These are phyloP conservation scores for Plasmodium reichenowi DNA, from an alignment of 169 alveolate genomes.

Conservation along the genomic window DNA sequence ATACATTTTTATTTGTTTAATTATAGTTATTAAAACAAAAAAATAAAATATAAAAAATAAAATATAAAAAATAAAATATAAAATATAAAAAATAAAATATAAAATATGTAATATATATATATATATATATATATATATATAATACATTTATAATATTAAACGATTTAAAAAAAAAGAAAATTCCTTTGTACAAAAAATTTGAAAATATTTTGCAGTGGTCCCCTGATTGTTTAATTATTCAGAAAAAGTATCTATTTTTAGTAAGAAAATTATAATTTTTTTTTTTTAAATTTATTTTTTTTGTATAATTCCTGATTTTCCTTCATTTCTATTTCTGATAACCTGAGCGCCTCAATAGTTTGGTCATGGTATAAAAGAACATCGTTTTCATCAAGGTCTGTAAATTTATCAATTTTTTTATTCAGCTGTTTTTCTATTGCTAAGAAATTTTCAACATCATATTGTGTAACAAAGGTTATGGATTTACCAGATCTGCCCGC, in stretches of 20 bases:
- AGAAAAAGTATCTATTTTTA: not conserved
- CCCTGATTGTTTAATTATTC: too few relatives aligned
- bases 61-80: too few relatives aligned
- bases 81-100: too few relatives aligned
- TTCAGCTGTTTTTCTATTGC: constrained; percentile 68
- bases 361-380: constrained; percentile 88
- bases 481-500: constrained; percentile 98
- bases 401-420: constrained; percentile 80
- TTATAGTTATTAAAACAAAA: too few relatives aligned
- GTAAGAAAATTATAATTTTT: not conserved
- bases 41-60: too few relatives aligned
- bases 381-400: constrained; percentile 83
- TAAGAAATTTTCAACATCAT: constrained; percentile 81
- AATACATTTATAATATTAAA: not conserved
- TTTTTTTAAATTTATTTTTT: constrained; percentile 34
- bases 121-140: too few relatives aligned
- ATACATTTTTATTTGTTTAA: too few relatives aligned
- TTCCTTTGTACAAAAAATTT: not conserved
- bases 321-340: constrained; percentile 62
- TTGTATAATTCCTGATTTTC: constrained; percentile 61
- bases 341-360: constrained; percentile 89
- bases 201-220: too few relatives aligned
- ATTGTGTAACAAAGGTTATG: constrained; percentile 96
- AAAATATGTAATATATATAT: too few relatives aligned
- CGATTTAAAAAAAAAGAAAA: not conserved